These are phyloP conservation scores for Lactarius quietus DNA, from an alignment of 768 basidiomycete genomes.

Conservation along the genomic window DNA sequence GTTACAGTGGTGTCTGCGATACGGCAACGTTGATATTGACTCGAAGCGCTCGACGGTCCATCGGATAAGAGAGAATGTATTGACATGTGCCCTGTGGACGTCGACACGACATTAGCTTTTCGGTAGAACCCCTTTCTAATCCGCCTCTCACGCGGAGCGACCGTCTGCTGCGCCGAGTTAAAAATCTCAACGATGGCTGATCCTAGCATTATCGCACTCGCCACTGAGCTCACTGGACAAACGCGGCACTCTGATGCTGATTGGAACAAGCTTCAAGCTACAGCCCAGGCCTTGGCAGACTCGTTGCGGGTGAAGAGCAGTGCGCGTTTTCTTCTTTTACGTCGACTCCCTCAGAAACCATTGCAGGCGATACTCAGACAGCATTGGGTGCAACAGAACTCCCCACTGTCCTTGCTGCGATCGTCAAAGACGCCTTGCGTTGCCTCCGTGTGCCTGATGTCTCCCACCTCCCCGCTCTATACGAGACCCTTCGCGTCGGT, in stretches of 20 bases:
- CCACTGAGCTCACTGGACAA: slow-evolving; percentile 17
- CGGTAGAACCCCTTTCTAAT: background rate
- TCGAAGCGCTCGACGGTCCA: no score
- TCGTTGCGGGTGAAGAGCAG: slow-evolving; percentile 19
- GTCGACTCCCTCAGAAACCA: background rate
- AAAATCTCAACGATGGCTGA: slow-evolving; percentile 18
- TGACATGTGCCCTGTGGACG: no score
- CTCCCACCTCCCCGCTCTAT: slow-evolving; percentile 48
- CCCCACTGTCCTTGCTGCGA: slow-evolving; percentile 59
- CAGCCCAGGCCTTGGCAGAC: slow-evolving; percentile 23
- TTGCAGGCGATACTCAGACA: slow-evolving; percentile 66
- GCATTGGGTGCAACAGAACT: slow-evolving; percentile 60
- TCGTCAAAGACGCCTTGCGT: slow-evolving; percentile 54
- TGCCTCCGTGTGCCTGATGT: slow-evolving; percentile 45
- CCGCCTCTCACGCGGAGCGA: background rate
- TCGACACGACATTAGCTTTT: no score
- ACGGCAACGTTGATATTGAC: no score
- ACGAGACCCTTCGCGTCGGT: slow-evolving; percentile 70
- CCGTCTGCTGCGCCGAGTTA: background rate
- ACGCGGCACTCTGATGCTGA: slow-evolving; percentile 20
- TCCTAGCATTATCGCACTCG: slow-evolving; percentile 14
- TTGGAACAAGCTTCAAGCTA: slow-evolving; percentile 20
- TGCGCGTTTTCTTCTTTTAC: slow-evolving; percentile 3
- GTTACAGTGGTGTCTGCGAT: no score
- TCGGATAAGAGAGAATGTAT: background rate